Percentiles rank a stretch among this genome's conserved stretches.
Conservation (phyloP, 176 grass and related monocot species). For the Raddia guianensis region DNA sequence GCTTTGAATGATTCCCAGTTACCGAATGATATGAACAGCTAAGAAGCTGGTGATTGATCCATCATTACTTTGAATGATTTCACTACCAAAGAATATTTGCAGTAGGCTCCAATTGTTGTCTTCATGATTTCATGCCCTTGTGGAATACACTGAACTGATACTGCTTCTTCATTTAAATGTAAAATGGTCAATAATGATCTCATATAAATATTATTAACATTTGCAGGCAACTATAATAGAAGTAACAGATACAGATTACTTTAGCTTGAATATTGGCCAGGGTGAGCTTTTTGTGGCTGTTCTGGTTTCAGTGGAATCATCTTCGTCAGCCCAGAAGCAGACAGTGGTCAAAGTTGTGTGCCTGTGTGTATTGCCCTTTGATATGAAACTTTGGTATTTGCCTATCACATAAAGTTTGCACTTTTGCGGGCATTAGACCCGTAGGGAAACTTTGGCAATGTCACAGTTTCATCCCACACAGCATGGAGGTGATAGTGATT, state of each 20-base stretch:
- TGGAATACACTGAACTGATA: slow-evolving; percentile 21
- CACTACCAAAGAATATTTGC: neutral
- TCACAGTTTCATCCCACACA: slow-evolving; percentile 68
- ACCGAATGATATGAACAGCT: slow-evolving; percentile 2
- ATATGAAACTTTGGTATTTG: slow-evolving; percentile 51
- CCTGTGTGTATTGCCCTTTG: slow-evolving; percentile 39
- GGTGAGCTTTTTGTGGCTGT: slow-evolving; percentile 35
- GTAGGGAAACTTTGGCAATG: slow-evolving; percentile 50
- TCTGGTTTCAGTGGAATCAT: slow-evolving; percentile 30
- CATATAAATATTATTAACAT: slow-evolving; percentile 19
- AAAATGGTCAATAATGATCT: slow-evolving; percentile 24
- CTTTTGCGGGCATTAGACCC: slow-evolving; percentile 42
- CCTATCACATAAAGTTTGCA: slow-evolving; percentile 28
- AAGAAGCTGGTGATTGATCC: neutral
- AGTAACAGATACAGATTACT: neutral
- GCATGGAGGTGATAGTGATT: slow-evolving; percentile 56
- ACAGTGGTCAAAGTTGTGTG: slow-evolving; percentile 5
- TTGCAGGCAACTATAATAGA: slow-evolving; percentile 36
- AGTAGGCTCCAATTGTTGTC: neutral
- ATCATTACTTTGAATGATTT: slow-evolving; percentile 27
- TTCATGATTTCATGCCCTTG: slow-evolving; percentile 21
- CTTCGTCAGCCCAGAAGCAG: slow-evolving; percentile 26
- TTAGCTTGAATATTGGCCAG: slow-evolving; percentile 15
- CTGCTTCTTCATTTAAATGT: slow-evolving; percentile 23
- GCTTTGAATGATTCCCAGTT: slow-evolving; percentile 10